Evolutionary conservation across 2,329 filamentous ascomycete species (phyloP).

Genomic region (Colletotrichum kahawae): DNA sequence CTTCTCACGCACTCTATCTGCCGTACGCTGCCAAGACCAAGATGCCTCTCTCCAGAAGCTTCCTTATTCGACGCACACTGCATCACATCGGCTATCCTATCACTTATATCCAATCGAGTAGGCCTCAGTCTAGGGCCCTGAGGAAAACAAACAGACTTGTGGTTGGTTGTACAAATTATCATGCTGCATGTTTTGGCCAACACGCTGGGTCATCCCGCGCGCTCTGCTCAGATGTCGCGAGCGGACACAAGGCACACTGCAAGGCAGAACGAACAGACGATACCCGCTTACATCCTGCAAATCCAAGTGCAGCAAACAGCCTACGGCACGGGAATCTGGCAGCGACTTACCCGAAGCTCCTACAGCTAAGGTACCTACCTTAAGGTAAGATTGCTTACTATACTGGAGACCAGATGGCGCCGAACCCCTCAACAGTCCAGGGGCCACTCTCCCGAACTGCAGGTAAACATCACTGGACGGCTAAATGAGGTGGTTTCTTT

Average conservation of each 20-base stretch:
- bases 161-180: neutral
- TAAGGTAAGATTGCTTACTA: neutral
- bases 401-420: neutral
- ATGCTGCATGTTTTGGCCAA: neutral
- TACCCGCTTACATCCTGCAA: neutral
- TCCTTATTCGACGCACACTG: neutral
- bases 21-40: neutral
- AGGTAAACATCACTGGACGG: neutral
- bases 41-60: neutral
- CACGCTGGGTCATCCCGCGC: neutral
- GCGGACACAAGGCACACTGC: neutral
- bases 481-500: neutral
- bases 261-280: neutral
- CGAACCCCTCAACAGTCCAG: neutral
- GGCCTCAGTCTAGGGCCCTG: neutral
- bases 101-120: neutral
- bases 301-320: neutral
- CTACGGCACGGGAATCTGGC: neutral
- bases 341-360: constrained; percentile 1
- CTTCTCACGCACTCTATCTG: neutral
- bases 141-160: neutral
- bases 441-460: neutral
- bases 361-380: neutral
- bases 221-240: neutral
- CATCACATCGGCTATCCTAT: neutral